A percentile compares a stretch with the other conserved stretches of the same genome.
Conservation (phyloP, 176 grass and related monocot genomes). For the Panicum miliaceum region DNA sequence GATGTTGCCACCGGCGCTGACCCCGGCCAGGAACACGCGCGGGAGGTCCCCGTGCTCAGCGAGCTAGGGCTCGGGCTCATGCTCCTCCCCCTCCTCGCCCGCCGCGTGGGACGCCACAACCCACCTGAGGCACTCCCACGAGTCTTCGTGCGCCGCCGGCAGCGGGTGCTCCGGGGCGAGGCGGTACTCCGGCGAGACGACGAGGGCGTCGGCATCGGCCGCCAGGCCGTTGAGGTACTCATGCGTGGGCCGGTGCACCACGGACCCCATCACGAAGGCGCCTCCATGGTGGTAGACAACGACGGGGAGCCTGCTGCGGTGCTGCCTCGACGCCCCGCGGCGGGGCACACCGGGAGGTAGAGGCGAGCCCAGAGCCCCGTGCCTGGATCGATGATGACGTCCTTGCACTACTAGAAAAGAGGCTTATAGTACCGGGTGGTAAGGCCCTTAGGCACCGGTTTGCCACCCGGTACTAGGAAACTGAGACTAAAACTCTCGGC, state of each 20-base stretch:
- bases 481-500: too few species aligned
- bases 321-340: too few species aligned
- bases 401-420: too few species aligned
- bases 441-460: too few species aligned
- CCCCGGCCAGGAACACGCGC: constrained; percentile 53
- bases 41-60: constrained; percentile 50
- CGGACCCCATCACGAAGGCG: constrained; percentile 56
- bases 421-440: too few species aligned
- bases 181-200: constrained; percentile 67
- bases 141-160: constrained; percentile 62
- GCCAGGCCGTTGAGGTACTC: constrained; percentile 42
- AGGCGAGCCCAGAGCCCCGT: constrained; percentile 56
- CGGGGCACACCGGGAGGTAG: constrained; percentile 46
- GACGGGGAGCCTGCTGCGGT: constrained; percentile 43
- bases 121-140: constrained; percentile 54
- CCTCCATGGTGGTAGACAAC: constrained; percentile 65
- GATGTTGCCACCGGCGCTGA: constrained; percentile 65
- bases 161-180: constrained; percentile 70
- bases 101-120: constrained; percentile 57
- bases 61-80: constrained; percentile 52
- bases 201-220: constrained; percentile 39
- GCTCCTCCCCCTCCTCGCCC: not conserved
- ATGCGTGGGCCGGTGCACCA: constrained; percentile 47
- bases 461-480: too few species aligned
- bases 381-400: constrained; percentile 46